Percentiles rank a stretch among this genome's conserved stretches.
phyloP scores from a whole-genome alignment of 2,329 filamentous ascomycete species.

The Aspergillus arachidicola region DNA sequence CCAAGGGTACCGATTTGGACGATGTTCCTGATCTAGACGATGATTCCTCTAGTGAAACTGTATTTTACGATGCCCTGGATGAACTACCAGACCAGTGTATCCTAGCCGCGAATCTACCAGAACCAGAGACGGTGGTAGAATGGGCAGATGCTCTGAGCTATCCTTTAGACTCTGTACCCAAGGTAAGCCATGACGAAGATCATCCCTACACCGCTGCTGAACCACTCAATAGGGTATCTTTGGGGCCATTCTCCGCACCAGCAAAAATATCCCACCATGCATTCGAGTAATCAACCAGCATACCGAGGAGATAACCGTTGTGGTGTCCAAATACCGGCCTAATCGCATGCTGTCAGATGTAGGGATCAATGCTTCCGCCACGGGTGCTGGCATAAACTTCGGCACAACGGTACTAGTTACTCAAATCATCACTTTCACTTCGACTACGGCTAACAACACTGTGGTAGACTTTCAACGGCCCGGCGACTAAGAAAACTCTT shows the following conservation, averaged over 20 bases:
- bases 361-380: neutral
- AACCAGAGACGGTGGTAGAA: neutral
- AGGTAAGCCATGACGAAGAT: neutral
- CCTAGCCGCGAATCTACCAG: neutral
- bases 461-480: neutral
- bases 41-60: neutral
- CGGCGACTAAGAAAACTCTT: constrained; percentile 7
- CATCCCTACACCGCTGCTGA: neutral
- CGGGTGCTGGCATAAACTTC: neutral
- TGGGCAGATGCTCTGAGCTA: constrained; percentile 2
- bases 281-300: constrained; percentile 6
- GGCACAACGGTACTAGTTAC: neutral
- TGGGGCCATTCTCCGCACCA: neutral
- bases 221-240: neutral
- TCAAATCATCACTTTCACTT: neutral
- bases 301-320: constrained; percentile 4
- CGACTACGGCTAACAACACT: neutral
- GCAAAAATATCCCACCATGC: constrained; percentile 1
- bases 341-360: neutral
- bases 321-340: constrained; percentile 2
- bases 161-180: neutral
- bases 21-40: neutral
- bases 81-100: neutral
- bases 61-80: neutral
- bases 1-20: neutral